These are phyloP conservation scores for Boletus bicolor DNA, from an alignment of 768 basidiomycete genomes.

Conservation along the genomic window DNA sequence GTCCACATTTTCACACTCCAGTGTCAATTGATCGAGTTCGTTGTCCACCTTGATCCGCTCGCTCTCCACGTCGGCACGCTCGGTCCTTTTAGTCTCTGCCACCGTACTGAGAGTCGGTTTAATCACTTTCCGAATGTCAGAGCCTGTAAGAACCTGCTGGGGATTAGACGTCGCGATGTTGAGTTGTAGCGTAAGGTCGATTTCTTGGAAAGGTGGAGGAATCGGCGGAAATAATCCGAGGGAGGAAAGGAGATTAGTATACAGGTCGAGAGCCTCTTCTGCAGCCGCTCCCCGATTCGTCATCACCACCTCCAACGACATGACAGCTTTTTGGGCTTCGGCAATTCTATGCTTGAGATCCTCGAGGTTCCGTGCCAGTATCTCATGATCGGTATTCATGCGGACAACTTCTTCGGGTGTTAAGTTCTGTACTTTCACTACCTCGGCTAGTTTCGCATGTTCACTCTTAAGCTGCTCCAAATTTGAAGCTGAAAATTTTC, in stretches of 20 bases:
- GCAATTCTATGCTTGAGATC: conserved; percentile 74
- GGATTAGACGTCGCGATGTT: conserved; percentile 75
- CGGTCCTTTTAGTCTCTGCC: conserved; percentile 68
- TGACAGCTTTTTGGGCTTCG: conserved; percentile 67
- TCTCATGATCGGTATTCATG: conserved; percentile 90
- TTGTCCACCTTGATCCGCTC: conserved; percentile 80
- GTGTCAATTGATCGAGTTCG: conserved; percentile 71
- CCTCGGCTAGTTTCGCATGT: conserved; percentile 55
- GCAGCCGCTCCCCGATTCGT: conserved; percentile 76
- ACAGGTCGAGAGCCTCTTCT: conserved; percentile 78
- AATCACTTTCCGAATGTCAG: conserved; percentile 67
- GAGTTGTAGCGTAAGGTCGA: conserved; percentile 78
- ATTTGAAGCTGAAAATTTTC: conserved; percentile 45
- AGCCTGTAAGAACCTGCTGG: conserved; percentile 62
- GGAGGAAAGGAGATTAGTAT: conserved; percentile 68
- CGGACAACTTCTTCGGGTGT: conserved; percentile 86
- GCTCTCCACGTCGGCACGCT: conserved; percentile 68
- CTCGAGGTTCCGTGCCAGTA: conserved; percentile 65
- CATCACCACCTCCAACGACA: conserved; percentile 81
- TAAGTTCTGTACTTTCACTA: conserved; percentile 85
- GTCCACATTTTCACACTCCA: conserved; percentile 78
- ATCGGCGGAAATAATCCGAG: conserved; percentile 78
- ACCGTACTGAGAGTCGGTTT: conserved; percentile 73
- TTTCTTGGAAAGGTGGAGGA: conserved; percentile 62
- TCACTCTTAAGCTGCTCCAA: conserved; percentile 65